Evolutionary conservation across 2,329 filamentous ascomycete genomes (phyloP).

Genomic region (Aureobasidium leucospermi): DNA sequence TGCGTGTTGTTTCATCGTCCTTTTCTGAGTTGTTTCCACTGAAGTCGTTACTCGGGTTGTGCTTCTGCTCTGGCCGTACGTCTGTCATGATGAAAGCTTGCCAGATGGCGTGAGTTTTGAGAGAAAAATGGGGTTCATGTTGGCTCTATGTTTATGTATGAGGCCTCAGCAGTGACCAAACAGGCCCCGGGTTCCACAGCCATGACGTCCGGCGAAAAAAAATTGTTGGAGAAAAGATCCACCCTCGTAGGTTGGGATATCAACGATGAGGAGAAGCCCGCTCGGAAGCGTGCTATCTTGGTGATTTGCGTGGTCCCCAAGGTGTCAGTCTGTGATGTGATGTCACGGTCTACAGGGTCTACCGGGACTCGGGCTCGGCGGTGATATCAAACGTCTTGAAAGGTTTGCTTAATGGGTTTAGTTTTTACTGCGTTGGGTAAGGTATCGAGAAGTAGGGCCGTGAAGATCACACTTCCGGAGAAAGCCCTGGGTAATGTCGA

Average conservation of each 20-base stretch:
- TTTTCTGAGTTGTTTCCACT: constrained; percentile 10
- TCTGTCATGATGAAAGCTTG: constrained; percentile 6
- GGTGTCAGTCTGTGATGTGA: not conserved
- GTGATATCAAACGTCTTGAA: constrained; percentile 13
- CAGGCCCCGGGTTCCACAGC: constrained; percentile 5
- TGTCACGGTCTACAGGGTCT: not conserved
- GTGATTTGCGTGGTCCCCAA: not conserved
- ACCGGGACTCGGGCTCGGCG: not conserved
- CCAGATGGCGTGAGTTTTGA: not conserved
- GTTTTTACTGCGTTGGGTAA: not conserved
- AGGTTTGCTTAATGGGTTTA: not conserved
- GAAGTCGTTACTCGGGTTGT: not conserved
- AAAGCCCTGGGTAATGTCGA: not conserved
- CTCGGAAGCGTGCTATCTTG: not conserved
- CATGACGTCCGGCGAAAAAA: constrained; percentile 12
- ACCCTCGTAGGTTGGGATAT: constrained; percentile 7
- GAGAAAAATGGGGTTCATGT: not conserved
- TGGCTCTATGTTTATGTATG: constrained; percentile 7
- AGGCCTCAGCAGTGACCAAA: not conserved
- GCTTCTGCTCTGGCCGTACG: constrained; percentile 5
- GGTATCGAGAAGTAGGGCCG: not conserved
- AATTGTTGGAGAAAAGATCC: not conserved
- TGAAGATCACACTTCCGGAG: not conserved
- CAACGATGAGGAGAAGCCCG: constrained; percentile 12
- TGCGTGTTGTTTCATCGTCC: constrained; percentile 8